Percentiles rank a stretch among this genome's conserved stretches.
phyloP scores from a whole-genome alignment of 805 yeast genomes.

The Kurtzmaniella cleridarum region DNA sequence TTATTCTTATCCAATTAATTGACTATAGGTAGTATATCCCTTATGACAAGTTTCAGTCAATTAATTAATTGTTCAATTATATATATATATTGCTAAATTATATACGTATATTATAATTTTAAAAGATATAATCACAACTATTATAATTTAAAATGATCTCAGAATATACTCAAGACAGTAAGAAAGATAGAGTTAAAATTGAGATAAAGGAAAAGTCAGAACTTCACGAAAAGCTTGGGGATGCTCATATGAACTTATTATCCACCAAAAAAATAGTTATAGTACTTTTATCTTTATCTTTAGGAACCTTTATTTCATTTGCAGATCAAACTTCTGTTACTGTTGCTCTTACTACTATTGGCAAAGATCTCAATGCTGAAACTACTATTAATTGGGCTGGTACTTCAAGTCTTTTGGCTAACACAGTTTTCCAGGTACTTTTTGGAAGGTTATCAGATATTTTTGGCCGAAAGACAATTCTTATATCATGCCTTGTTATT shows the following conservation, averaged over 20 bases:
- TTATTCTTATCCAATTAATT: no score
- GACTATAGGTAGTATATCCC: no score
- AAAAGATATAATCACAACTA: no score
- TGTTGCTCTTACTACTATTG: conserved; percentile 45
- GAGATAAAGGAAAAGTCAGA: background rate
- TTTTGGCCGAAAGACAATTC: conserved; percentile 44
- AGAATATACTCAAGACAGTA: no score
- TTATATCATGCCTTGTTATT: conserved; percentile 34
- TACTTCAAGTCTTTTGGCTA: conserved; percentile 47
- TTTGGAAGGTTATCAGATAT: conserved; percentile 53
- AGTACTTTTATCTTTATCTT: conserved; percentile 31
- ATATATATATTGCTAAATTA: no score
- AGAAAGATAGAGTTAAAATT: no score
- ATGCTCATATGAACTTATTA: conserved; percentile 38
- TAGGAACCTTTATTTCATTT: conserved; percentile 38
- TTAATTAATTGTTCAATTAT: no score
- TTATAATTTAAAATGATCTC: no score
- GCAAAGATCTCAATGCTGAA: conserved; percentile 40
- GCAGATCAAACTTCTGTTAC: conserved; percentile 47
- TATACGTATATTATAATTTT: no score
- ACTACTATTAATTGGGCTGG: conserved; percentile 56
- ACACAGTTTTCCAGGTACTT: conserved; percentile 46
- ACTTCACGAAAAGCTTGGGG: conserved; percentile 26
- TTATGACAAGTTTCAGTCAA: no score
- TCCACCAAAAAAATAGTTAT: conserved; percentile 33